Evolutionary conservation across 164 flowering plant species (phyloP).

Genomic region (Piper betle): DNA sequence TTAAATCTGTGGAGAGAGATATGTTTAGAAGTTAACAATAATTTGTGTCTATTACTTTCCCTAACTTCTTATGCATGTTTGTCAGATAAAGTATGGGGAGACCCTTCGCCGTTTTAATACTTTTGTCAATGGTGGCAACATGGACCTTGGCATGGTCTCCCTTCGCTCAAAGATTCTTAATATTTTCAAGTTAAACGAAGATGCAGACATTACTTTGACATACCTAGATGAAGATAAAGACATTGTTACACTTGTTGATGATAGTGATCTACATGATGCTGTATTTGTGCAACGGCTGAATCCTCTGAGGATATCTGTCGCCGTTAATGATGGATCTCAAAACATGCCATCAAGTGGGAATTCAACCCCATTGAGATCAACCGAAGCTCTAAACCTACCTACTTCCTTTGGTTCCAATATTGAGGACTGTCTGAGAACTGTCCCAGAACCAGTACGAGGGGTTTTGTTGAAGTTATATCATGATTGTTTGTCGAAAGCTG

Average conservation of each 20-base stretch:
- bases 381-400: slow-evolving; percentile 13
- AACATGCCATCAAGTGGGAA: slow-evolving; percentile 9
- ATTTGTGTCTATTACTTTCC: no score
- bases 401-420: slow-evolving; percentile 15
- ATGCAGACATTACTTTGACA: slow-evolving; percentile 46
- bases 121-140: slow-evolving; percentile 15
- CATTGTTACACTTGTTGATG: slow-evolving; percentile 59
- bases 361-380: slow-evolving; percentile 31
- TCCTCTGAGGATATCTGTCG: slow-evolving; percentile 58
- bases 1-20: no score
- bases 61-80: neutral
- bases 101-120: slow-evolving; percentile 72
- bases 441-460: slow-evolving; percentile 46
- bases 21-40: no score
- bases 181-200: slow-evolving; percentile 41
- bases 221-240: slow-evolving; percentile 84
- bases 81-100: slow-evolving; percentile 67
- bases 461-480: slow-evolving; percentile 25
- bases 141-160: slow-evolving; percentile 42
- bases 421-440: slow-evolving; percentile 29
- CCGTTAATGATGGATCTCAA: slow-evolving; percentile 12
- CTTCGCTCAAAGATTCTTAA: slow-evolving; percentile 40
- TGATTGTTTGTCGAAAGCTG: slow-evolving; percentile 15
- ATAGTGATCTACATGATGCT: slow-evolving; percentile 68
- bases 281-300: slow-evolving; percentile 42